Base-by-base conservation (phyloP, 1,284 basidiomycete species). In the Naganishia sp. region DNA sequence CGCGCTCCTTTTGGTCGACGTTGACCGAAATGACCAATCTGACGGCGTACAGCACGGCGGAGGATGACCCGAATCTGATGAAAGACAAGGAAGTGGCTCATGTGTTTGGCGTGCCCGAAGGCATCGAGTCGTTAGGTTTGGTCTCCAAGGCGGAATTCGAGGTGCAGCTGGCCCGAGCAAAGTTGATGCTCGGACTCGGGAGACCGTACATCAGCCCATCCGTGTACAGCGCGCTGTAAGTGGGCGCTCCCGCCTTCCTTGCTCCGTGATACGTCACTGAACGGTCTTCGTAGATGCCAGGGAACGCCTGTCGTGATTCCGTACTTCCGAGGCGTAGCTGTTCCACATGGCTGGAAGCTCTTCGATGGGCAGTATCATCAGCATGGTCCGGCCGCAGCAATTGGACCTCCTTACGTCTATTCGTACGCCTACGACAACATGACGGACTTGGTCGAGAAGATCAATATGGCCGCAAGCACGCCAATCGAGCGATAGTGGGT, bases 271-370 rank as follows among this genome's bases (percentile, higher is more conserved):
- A 2, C 3, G 11, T 44, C 18, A n/a, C 43, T 44, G 43, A 44
- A 15, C 18, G 43, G 1, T 46, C 18, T 46, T n/a, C 21, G 13
- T 54, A 77, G 74, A 48, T 78, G 76, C 64, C 75, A 75, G 69
- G 78, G 75, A 15, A 77, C 75, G 5, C 78, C 78, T 0, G 74
- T 77, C 25, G 72, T 80, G 16, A 59, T 80, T 21, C 77, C 78
- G 2, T 74, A 74, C 68, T 73, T 72, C 46, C 45, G 55, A 0
- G 52, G 72, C 18, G 64, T 72, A 13, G 60, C 69, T 6, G 59
- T 61, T 3, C 65, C 68, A 44, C 67, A 69, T 11, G 75, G 75
- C 11, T 78, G 76, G 76, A 65, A 71, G 23, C 45, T 72, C 0
- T 78, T 73, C 61, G 55, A 66, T 53, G 57, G 63, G 4, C 43